phyloP scores from a whole-genome alignment of 306 rosid genomes.

The Bauhinia variegata region DNA sequence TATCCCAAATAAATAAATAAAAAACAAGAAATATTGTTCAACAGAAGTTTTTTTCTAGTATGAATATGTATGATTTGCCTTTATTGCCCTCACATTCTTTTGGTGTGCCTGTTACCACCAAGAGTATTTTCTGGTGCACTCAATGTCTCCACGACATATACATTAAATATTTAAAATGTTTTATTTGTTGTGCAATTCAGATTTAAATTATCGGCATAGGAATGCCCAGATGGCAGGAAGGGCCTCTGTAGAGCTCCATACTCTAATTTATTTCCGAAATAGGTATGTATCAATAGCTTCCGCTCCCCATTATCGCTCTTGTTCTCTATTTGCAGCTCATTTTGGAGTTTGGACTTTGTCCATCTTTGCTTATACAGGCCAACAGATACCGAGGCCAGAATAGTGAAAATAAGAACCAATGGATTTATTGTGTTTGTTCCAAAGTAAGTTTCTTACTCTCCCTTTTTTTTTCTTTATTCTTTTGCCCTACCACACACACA shows the following conservation, averaged over 20 bases:
- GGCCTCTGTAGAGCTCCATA: conserved; percentile 91
- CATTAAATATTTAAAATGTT: conserved; percentile 26
- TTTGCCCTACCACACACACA: conserved; percentile 8
- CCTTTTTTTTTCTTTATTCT: neutral
- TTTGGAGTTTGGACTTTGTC: neutral
- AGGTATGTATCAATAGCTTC: conserved; percentile 50
- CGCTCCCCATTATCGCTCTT: conserved; percentile 1
- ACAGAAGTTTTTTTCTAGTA: neutral
- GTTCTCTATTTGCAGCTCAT: conserved; percentile 30
- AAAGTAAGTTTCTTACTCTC: conserved; percentile 59
- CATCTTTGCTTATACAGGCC: conserved; percentile 64
- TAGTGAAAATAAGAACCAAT: conserved; percentile 92
- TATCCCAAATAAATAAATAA: no score
- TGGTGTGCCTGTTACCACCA: neutral
- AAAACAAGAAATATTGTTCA: neutral
- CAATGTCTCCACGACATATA: no score
- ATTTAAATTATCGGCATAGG: conserved; percentile 93
- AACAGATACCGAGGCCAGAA: conserved; percentile 85
- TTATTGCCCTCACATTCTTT: conserved; percentile 20
- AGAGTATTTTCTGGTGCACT: no score
- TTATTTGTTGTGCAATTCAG: conserved; percentile 48
- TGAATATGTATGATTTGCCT: conserved; percentile 20
- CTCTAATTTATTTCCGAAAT: conserved; percentile 74
- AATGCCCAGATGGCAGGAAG: conserved; percentile 98
- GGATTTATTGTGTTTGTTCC: conserved; percentile 97